Base-by-base conservation (phyloP, 345 rosid species). In the Crucihimalaya himalaica region DNA sequence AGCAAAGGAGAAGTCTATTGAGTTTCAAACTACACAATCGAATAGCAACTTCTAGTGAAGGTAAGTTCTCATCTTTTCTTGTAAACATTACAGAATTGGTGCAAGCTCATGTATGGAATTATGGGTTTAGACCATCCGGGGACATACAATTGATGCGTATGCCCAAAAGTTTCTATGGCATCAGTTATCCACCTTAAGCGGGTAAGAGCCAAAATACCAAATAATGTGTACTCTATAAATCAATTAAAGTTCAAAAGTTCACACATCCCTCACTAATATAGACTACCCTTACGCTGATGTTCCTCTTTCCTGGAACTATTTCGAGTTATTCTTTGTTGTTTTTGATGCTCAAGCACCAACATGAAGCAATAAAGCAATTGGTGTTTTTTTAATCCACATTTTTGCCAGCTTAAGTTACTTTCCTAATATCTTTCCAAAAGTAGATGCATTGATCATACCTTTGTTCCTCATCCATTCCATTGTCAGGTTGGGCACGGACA, bases 391-490 rank as follows among this genome's bases (percentile, higher is more conserved):
- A 12, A 73, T 32, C 35, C 32, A 61, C 63, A 20, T 34, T 50
- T 50, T 16, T 39, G 18, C 69, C 23, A 14, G 43, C 51, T 51
- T 62, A 52, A 37, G 25, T 63, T 23, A 63, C 14, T 45, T 72
- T 53, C 40, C 5, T 51, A 1, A 34, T 12, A 28, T 63, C 1
- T 28, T 40, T 37, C 16, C 23, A 40, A 32, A 58, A 40, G 23
- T 32, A 75, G 14, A 56, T 59, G 21, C 29, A 27, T 25, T 34
- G 34, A 58, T 70, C 70, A 48, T 56, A 92, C 98, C 99, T 96
- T 73, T 92, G 95, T 78, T 89, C 99, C 75, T 92, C 99, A 45
- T 83, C 89, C 79, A 89, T 84, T 74, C 84, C 95, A 60, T 72
- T 85, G 70, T 89, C 90, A 63, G 85, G 77, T 66, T 81, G 89